Evolutionary conservation across 768 basidiomycete species (phyloP).

Genomic region (Pleurotus cornucopiae): DNA sequence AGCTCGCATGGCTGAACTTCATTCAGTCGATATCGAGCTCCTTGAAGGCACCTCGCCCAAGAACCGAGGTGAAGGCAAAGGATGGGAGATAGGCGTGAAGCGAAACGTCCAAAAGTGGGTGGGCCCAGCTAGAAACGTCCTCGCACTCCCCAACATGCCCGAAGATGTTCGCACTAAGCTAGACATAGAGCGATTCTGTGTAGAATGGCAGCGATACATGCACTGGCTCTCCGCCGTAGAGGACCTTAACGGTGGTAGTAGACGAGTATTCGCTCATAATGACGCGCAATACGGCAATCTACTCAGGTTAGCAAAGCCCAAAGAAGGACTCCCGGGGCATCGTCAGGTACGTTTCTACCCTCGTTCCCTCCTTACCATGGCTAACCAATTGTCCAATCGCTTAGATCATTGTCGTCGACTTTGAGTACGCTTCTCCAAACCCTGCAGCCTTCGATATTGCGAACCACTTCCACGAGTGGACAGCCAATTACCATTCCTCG

Average conservation of each 20-base stretch:
- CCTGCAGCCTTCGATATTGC: conserved; percentile 94
- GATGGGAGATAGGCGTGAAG: conserved; percentile 56
- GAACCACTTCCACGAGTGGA: conserved; percentile 98
- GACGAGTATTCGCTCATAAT: conserved; percentile 84
- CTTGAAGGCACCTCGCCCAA: conserved; percentile 45
- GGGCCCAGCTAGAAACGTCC: conserved; percentile 65
- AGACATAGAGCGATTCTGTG: conserved; percentile 59
- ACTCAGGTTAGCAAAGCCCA: conserved; percentile 58
- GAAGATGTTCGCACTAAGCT: conserved; percentile 46
- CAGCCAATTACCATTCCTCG: conserved; percentile 77
- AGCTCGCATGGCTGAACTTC: conserved; percentile 94
- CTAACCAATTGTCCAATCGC: background rate
- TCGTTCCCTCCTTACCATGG: conserved; percentile 1
- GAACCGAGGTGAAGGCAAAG: conserved; percentile 36
- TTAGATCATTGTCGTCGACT: conserved; percentile 93
- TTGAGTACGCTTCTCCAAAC: conserved; percentile 94
- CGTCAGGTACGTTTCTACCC: conserved; percentile 51
- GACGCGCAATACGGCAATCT: conserved; percentile 96
- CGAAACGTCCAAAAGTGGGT: conserved; percentile 75
- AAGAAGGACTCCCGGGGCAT: conserved; percentile 63
- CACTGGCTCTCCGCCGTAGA: conserved; percentile 65
- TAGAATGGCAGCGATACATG: conserved; percentile 66
- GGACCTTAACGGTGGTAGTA: conserved; percentile 52
- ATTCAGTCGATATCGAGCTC: conserved; percentile 78
- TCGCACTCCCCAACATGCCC: conserved; percentile 52